These are phyloP conservation scores for Pythium dissotocum DNA, from an alignment of 352 stramenopile species.

Conservation along the genomic window DNA sequence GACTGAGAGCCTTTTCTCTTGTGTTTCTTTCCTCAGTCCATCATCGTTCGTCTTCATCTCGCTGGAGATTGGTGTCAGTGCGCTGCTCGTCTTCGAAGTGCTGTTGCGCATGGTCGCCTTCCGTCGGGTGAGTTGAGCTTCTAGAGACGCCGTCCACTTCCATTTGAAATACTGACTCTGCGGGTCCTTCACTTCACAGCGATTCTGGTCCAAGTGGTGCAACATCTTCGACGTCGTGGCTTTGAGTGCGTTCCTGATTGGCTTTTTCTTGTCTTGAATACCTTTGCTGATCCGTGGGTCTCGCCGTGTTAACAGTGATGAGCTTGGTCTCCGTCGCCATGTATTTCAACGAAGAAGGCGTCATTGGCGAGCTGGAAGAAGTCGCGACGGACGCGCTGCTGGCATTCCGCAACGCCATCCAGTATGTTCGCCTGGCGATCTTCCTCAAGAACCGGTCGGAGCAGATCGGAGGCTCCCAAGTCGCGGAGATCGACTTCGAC, in stretches of 20 bases:
- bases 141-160: neutral
- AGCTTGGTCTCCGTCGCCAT: conserved; percentile 77
- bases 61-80: conserved; percentile 75
- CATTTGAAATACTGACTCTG: neutral
- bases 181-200: conserved; percentile 28
- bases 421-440: conserved; percentile 80
- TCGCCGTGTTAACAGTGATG: conserved; percentile 41
- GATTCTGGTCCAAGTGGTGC: conserved; percentile 84
- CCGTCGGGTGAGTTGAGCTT: conserved; percentile 46
- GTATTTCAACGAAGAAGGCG: conserved; percentile 85
- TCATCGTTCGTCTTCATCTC: conserved; percentile 75
- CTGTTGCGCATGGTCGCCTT: conserved; percentile 82
- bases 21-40: neutral
- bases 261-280: neutral
- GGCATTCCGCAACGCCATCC: conserved; percentile 71
- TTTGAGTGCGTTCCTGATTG: conserved; percentile 37
- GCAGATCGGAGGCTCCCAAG: conserved; percentile 27
- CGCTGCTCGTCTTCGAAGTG: conserved; percentile 76
- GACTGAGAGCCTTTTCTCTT: neutral
- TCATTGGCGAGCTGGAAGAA: conserved; percentile 83
- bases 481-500: conserved; percentile 32
- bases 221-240: conserved; percentile 86
- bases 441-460: conserved; percentile 66
- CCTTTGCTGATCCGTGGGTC: too few relatives aligned
- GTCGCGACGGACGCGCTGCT: conserved; percentile 76